Conservation (phyloP, 805 yeast genomes). For the Candida alai region DNA sequence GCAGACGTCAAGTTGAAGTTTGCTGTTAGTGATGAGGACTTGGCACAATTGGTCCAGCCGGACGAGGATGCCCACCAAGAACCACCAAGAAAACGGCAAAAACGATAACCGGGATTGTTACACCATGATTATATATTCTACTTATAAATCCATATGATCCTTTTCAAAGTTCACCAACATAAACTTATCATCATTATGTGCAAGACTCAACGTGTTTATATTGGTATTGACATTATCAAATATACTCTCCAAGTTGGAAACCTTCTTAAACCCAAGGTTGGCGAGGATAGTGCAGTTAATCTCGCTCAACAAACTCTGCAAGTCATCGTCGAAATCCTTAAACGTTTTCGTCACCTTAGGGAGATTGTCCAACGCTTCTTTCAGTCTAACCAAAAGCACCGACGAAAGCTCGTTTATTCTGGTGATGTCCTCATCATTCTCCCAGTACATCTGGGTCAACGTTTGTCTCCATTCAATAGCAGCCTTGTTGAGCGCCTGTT, state of each 20-base stretch:
- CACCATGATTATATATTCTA: not conserved
- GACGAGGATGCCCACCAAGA: too few species aligned
- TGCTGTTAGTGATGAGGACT: slow-evolving; percentile 10
- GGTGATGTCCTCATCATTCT: slow-evolving; percentile 4
- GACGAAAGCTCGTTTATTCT: slow-evolving; percentile 20
- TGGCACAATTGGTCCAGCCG: too few species aligned
- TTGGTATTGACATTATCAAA: slow-evolving; percentile 28
- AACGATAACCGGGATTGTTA: too few species aligned
- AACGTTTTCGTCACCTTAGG: slow-evolving; percentile 19
- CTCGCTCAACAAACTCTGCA: slow-evolving; percentile 16
- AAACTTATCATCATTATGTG: slow-evolving; percentile 30
- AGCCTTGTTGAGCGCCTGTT: slow-evolving; percentile 14
- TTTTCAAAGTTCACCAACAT: slow-evolving; percentile 34
- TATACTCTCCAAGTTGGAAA: slow-evolving; percentile 30
- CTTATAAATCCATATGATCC: slow-evolving; percentile 28
- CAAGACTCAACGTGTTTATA: slow-evolving; percentile 25
- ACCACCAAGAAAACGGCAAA: not conserved
- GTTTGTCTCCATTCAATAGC: slow-evolving; percentile 17
- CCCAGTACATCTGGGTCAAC: slow-evolving; percentile 9
- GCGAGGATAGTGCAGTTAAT: slow-evolving; percentile 25
- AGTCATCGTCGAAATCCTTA: slow-evolving; percentile 17
- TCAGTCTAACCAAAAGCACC: slow-evolving; percentile 20
- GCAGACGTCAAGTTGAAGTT: slow-evolving; percentile 12
- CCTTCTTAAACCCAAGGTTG: slow-evolving; percentile 19
- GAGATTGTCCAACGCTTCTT: slow-evolving; percentile 16